These are phyloP conservation scores for Phylloporus sp. DNA, from an alignment of 768 basidiomycete genomes.

Conservation along the genomic window DNA sequence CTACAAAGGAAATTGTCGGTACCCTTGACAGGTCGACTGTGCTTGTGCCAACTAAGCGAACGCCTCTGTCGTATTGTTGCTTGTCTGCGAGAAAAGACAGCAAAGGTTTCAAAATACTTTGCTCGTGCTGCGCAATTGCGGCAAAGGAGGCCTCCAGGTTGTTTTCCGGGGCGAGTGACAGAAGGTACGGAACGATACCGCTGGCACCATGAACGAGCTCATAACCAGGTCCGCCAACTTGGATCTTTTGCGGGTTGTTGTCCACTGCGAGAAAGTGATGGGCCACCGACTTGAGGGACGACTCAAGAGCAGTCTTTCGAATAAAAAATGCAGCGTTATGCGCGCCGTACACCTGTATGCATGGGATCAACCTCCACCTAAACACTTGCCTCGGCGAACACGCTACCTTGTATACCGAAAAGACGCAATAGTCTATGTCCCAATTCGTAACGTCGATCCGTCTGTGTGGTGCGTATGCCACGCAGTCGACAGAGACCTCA, in stretches of 20 bases:
- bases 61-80: conserved; percentile 50
- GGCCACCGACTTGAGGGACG: conserved; percentile 52
- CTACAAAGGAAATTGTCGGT: conserved; percentile 70
- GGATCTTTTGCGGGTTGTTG: conserved; percentile 52
- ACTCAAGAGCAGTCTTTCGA: conserved; percentile 41
- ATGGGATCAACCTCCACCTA: neutral
- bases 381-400: neutral
- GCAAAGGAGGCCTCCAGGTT: conserved; percentile 48
- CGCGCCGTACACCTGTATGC: conserved; percentile 62
- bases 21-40: conserved; percentile 39
- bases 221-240: conserved; percentile 72
- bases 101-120: conserved; percentile 48
- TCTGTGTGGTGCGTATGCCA: conserved; percentile 74
- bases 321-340: conserved; percentile 67
- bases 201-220: conserved; percentile 61
- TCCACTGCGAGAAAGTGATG: conserved; percentile 64
- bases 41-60: conserved; percentile 64
- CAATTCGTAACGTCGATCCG: conserved; percentile 66
- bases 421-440: conserved; percentile 71
- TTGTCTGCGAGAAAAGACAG: conserved; percentile 50
- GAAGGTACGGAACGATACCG: conserved; percentile 58
- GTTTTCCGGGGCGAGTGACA: conserved; percentile 48
- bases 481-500: conserved; percentile 70
- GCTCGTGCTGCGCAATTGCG: conserved; percentile 59
- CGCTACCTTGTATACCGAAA: conserved; percentile 71